Base-by-base conservation (phyloP, 2,329 filamentous ascomycete genomes). In the Eutypella sp. region DNA sequence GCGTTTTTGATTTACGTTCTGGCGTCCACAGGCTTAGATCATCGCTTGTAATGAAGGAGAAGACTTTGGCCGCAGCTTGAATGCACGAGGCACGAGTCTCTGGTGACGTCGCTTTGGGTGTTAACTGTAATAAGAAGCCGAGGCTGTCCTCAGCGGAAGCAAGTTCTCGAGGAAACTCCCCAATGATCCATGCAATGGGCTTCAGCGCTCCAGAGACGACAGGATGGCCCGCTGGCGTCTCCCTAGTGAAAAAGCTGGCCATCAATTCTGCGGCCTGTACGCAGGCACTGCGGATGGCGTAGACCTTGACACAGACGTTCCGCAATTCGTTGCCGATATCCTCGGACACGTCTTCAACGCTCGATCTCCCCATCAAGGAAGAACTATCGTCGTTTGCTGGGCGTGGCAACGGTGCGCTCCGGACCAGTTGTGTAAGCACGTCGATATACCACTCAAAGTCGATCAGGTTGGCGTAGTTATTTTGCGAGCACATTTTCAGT, bases 381-480 rank as follows among this genome's bases (percentile, higher is more conserved):
- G 60, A 54, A 9, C 66, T 61, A 7, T 61, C 47, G 34, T 72
- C 70, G 5, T 60, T 60, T 6, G 59, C 56, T 7, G 60, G 59
- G 33, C 70, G 68, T 40, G 75, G 68, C n/a, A 71, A 56, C 0
- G 72, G 86, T 18, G 84, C 73, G 68, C 88, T 76, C 61, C 85
- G 82, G 34, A 96, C 82, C 13, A 99, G 77, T 61, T 96, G 89
- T 5, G 89, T 85, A 24, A 99, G 71, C 23, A 96, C 81, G 54
- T 93, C 88, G 54, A 97, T 86, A 64, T 97, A 97, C 93, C 93
- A 99, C 55, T 96, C 92, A 64, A 99, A 99, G 62, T 99, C 92
- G 43, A 78, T 72, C 40, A 99, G 75, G 59, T 90, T 89, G 33
- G 79, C 78, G 64, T 97, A 99, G 50, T 90, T 96, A 53, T 91